Evolutionary conservation across 1,284 basidiomycete genomes (phyloP), one percentile per base, ranked within the genome.

Genomic region (Albatrellus sp.): DNA sequence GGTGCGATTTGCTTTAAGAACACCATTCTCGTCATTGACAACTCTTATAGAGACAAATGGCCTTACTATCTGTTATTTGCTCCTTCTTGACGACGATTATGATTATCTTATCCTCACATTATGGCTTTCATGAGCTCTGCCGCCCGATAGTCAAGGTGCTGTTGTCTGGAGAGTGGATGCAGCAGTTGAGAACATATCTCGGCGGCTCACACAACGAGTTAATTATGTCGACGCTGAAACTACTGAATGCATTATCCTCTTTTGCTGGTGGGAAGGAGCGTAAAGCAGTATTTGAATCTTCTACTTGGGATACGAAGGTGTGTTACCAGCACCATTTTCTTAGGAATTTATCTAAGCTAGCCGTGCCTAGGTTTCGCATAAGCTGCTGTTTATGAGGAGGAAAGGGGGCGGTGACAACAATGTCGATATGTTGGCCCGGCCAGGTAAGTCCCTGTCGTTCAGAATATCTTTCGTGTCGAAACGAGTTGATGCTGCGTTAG

Each of bases 291-390:
- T 58, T 79, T 24, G 84, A 87, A 43, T 63, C 63, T 0, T 82
- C 87, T 56, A 69, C 74, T 5, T 90, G 87, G 86, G 83, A 85
- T 44, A 66, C 70, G 30, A 89, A 87, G 67, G 84, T 80, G 46
- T 5, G 54, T 31, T 29, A 20, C 7, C 7, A 24, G 24, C 24
- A 24, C 7, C 24, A 40, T 6, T 19, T 10, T 19, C 19, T 24
- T 14, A 11, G 7, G 17, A 29, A 33, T 14, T 14, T 37, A 40
- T 50, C 39, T 24, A 24, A 4, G 24, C 24, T n/a, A 24, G 24
- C 24, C 30, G 35, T 39, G n/a, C 19, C 4, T 45, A 88, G 84
- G 69, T 71, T 20, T 61, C 86, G 4, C 69, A 73, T 0, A 85
- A 77, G 60, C 58, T 90, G 0, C 56, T 86, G 19, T 67, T 72